Conservation (phyloP, 2,329 filamentous ascomycete species). For the Alternaria brassicicola region DNA sequence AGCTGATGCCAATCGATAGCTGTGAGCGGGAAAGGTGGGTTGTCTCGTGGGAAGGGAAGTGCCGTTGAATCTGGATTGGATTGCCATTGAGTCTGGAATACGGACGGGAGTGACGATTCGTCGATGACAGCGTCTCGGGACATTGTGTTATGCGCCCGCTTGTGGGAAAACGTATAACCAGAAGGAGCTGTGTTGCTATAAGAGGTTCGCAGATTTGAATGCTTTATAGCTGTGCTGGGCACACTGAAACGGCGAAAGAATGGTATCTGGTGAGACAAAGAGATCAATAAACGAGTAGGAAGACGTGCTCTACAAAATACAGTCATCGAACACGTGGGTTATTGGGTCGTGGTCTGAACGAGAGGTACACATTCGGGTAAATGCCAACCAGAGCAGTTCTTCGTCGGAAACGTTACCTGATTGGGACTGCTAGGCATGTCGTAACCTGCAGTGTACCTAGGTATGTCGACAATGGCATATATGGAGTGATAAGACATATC, state of each 20-base stretch:
- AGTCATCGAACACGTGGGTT: not conserved
- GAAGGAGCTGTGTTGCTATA: not conserved
- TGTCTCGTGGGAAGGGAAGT: constrained; percentile 43
- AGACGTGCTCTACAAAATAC: not conserved
- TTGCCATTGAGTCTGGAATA: constrained; percentile 40
- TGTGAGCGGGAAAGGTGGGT: constrained; percentile 46
- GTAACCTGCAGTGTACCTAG: not conserved
- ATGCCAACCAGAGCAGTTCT: not conserved
- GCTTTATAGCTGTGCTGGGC: not conserved
- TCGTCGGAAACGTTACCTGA: constrained; percentile 7
- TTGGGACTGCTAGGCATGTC: not conserved
- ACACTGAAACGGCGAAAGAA: not conserved
- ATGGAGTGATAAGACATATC: not conserved
- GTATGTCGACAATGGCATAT: not conserved
- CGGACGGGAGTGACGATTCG: constrained; percentile 34
- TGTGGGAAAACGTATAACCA: not conserved
- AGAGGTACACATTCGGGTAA: not conserved
- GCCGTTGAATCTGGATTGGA: constrained; percentile 41
- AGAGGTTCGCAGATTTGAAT: not conserved
- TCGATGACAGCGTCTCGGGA: constrained; percentile 22
- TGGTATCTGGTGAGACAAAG: not conserved
- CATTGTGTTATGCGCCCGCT: constrained; percentile 14
- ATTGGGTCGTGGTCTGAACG: not conserved
- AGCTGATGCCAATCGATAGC: constrained; percentile 45
- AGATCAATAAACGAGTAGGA: not conserved